Evolutionary conservation across 352 stramenopile genomes (phyloP).

Genomic region (Phytophthora vignae): DNA sequence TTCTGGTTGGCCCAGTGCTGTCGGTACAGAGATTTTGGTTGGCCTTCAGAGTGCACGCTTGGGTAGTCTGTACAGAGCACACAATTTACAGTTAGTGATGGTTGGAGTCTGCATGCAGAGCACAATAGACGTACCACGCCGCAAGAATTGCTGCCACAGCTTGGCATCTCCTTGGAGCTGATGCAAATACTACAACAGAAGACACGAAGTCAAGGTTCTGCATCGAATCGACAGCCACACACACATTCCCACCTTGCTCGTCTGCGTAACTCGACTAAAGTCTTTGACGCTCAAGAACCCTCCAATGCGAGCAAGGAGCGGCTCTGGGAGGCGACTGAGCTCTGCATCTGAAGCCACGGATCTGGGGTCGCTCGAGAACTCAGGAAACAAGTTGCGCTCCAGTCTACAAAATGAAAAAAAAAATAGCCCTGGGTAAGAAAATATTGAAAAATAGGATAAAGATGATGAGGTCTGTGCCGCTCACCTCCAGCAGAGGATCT

Average conservation of each 20-base stretch:
- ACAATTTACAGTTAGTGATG: background rate
- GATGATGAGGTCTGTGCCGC: background rate
- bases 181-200: constrained; percentile 39
- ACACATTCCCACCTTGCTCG: constrained; percentile 24
- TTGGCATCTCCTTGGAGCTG: constrained; percentile 24
- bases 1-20: constrained; percentile 22
- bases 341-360: constrained; percentile 42
- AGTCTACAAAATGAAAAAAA: constrained; percentile 26
- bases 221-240: background rate
- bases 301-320: constrained; percentile 35
- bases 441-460: background rate
- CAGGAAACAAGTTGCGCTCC: constrained; percentile 51
- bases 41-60: background rate
- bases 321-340: constrained; percentile 47
- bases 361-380: constrained; percentile 27
- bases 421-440: background rate
- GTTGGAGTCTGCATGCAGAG: background rate
- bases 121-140: constrained; percentile 28
- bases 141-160: constrained; percentile 45
- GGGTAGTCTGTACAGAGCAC: constrained; percentile 28
- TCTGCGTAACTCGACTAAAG: constrained; percentile 42
- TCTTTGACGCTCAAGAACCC: constrained; percentile 44
- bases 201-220: constrained; percentile 1
- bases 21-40: constrained; percentile 37
- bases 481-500: constrained; percentile 57